phyloP scores from a whole-genome alignment of 371 early-diverging fungal genomes.

The Apophysomyces elegans region DNA sequence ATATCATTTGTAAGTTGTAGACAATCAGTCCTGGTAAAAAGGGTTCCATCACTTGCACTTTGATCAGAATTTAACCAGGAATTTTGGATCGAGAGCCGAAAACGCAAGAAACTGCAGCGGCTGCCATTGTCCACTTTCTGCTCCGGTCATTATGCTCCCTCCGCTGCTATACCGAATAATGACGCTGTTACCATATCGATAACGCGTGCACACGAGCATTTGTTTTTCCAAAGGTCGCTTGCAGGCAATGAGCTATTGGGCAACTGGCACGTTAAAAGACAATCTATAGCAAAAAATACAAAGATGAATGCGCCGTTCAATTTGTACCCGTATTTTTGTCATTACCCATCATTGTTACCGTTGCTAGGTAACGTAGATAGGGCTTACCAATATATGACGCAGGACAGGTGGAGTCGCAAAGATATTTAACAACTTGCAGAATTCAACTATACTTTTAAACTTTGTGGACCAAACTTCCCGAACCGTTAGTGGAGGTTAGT shows the following conservation, averaged over 20 bases:
- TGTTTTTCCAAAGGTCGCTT: slow-evolving; percentile 8
- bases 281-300: too few species aligned
- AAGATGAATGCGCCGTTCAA: background rate
- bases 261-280: slow-evolving; percentile 11
- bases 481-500: too few species aligned
- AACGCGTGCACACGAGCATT: slow-evolving; percentile 13
- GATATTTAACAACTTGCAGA: too few species aligned
- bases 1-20: slow-evolving; percentile 13
- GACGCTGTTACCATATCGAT: slow-evolving; percentile 6
- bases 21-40: slow-evolving; percentile 1
- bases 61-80: slow-evolving; percentile 10
- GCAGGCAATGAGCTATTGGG: slow-evolving; percentile 13
- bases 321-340: background rate
- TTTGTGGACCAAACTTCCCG: too few species aligned
- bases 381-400: too few species aligned
- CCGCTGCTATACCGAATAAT: slow-evolving; percentile 13
- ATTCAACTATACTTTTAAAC: too few species aligned
- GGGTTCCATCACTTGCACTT: background rate
- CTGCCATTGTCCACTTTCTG: slow-evolving; percentile 11
- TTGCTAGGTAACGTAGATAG: background rate
- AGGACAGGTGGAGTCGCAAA: too few species aligned
- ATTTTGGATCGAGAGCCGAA: slow-evolving; percentile 5
- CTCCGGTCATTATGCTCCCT: slow-evolving; percentile 5
- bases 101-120: background rate
- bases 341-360: background rate